These are phyloP conservation scores for Oryza rufipogon DNA, from an alignment of 176 grass and related monocot species.

Conservation along the genomic window DNA sequence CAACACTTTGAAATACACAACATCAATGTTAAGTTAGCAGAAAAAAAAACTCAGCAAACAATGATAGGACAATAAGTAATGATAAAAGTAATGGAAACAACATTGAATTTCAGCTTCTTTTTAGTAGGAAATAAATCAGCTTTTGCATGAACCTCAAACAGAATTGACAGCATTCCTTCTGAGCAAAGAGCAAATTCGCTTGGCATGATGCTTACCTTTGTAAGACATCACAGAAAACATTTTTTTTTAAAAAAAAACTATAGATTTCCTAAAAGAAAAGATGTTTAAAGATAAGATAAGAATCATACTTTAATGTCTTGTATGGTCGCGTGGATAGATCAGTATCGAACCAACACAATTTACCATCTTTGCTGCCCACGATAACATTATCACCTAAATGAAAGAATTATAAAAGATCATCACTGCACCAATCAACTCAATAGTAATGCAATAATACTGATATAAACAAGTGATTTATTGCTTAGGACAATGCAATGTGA, in stretches of 20 bases:
- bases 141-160: slow-evolving; percentile 3
- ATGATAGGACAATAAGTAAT: neutral
- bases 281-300: slow-evolving; percentile 23
- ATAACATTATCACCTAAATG: slow-evolving; percentile 92
- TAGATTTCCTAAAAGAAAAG: neutral
- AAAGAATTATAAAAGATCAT: slow-evolving; percentile 22
- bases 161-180: slow-evolving; percentile 3
- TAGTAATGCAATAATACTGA: neutral
- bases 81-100: neutral
- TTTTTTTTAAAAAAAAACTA: neutral
- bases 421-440: neutral
- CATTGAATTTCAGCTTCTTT: slow-evolving; percentile 1
- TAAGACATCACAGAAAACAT: neutral
- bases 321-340: slow-evolving; percentile 82
- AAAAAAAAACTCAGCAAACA: neutral
- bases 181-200: neutral
- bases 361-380: slow-evolving; percentile 95
- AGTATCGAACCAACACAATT: slow-evolving; percentile 98
- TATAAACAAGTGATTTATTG: slow-evolving; percentile 1
- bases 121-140: neutral
- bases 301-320: slow-evolving; percentile 77
- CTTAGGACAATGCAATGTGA: slow-evolving; percentile 8
- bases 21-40: neutral
- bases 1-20: neutral
- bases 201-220: neutral